Conservation (phyloP, 805 yeast species). For the Metschnikowia dekortorum region DNA sequence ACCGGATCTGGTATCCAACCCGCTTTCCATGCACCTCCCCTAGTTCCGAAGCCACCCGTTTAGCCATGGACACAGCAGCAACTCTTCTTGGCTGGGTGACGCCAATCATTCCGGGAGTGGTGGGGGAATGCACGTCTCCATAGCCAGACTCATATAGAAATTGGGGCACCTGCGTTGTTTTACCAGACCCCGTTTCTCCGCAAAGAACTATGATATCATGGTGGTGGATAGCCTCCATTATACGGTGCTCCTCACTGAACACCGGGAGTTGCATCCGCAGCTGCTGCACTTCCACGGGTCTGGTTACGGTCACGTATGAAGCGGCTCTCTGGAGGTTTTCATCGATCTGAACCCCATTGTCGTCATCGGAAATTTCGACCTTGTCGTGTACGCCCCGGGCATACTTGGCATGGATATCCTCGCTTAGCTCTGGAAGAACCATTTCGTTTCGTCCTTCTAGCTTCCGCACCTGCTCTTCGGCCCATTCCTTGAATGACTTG, state of each 20-base stretch:
- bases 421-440: constrained; percentile 44
- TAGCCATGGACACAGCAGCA: constrained; percentile 89
- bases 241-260: constrained; percentile 80
- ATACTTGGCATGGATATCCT: constrained; percentile 40
- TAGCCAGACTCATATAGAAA: constrained; percentile 91
- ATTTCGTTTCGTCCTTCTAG: constrained; percentile 52
- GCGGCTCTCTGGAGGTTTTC: constrained; percentile 54
- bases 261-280: constrained; percentile 79
- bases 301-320: constrained; percentile 59
- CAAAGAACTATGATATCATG: constrained; percentile 87
- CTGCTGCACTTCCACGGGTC: constrained; percentile 63
- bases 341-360: constrained; percentile 54
- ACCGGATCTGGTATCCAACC: constrained; percentile 81
- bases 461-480: constrained; percentile 63
- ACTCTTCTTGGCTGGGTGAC: constrained; percentile 94
- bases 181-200: constrained; percentile 99
- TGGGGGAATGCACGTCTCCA: constrained; percentile 56
- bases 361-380: constrained; percentile 46
- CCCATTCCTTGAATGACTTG: constrained; percentile 82
- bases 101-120: constrained; percentile 87
- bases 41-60: constrained; percentile 70
- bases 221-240: constrained; percentile 94
- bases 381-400: constrained; percentile 70
- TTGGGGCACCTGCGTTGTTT: constrained; percentile 97
- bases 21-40: constrained; percentile 59